Evolutionary conservation across 2,329 filamentous ascomycete genomes (phyloP).

Genomic region (Mollisia scopiformis): DNA sequence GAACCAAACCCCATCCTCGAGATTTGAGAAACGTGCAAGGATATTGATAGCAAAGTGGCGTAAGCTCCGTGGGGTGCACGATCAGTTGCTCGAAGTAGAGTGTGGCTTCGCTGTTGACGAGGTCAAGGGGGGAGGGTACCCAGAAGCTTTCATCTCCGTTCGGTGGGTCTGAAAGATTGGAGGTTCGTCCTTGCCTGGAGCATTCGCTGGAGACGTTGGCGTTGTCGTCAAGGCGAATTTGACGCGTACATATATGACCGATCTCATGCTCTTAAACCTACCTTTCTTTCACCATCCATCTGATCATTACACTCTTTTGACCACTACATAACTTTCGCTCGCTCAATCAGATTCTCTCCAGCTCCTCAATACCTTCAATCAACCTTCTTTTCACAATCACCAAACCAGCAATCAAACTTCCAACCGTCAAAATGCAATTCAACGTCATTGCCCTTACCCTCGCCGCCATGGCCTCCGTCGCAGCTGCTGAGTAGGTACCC

Average conservation of each 20-base stretch:
- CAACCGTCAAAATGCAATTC: slow-evolving; percentile 40
- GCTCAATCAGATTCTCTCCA: slow-evolving; percentile 8
- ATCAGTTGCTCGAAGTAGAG: slow-evolving; percentile 18
- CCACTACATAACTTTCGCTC: slow-evolving; percentile 26
- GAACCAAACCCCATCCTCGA: not conserved
- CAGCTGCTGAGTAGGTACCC: slow-evolving; percentile 28
- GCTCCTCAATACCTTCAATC: slow-evolving; percentile 14
- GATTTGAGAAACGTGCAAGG: slow-evolving; percentile 1
- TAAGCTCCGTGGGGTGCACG: slow-evolving; percentile 12
- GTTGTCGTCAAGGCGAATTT: slow-evolving; percentile 1
- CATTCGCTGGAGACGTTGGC: slow-evolving; percentile 3
- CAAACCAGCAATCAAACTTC: slow-evolving; percentile 20
- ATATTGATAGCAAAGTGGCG: slow-evolving; percentile 16
- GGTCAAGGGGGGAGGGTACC: not conserved
- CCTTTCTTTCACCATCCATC: slow-evolving; percentile 4
- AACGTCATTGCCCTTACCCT: slow-evolving; percentile 31
- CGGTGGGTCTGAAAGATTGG: slow-evolving; percentile 16
- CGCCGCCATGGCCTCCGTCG: slow-evolving; percentile 34
- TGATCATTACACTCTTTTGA: slow-evolving; percentile 34
- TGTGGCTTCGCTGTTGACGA: slow-evolving; percentile 6
- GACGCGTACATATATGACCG: slow-evolving; percentile 24
- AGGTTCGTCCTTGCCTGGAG: slow-evolving; percentile 2
- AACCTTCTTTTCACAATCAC: slow-evolving; percentile 11
- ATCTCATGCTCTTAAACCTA: not conserved
- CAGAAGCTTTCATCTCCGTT: slow-evolving; percentile 25